Base-by-base conservation (phyloP, 331 rosid genomes). In the Dryas integrifolia region DNA sequence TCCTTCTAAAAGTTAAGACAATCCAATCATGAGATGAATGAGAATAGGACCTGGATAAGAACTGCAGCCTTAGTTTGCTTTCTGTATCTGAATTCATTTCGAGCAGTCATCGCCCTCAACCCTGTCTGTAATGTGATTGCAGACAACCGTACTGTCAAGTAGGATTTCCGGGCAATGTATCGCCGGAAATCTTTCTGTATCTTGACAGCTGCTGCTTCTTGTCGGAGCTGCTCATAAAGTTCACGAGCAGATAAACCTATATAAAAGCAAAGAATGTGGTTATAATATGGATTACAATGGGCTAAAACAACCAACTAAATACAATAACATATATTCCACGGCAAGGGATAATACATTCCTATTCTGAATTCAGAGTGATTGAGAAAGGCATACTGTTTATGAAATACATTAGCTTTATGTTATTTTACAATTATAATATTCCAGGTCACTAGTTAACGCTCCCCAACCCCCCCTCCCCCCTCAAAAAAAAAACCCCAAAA, bases 71-170 rank as follows among this genome's bases (percentile, higher is more conserved):
- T 92, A 10, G 99, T 90, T 79, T 90, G 96, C 86, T 82, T 96
- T 87, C 92, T 92, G 84, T 88, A 90, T 87, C 98, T 88, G 88
- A 88, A 96, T 73, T 96, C 99, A 85, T 96, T 88, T 58, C 94
- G 97, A 77, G 98, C 98, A 79, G 88, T 90, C 99, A 96, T 96
- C 57, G 99, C 90, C 86, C 99, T 92, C 70, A 92, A 81, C 50
- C 99, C 99, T 53, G 96, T 92, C 86, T 96, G 99, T 81, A 96
- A 51, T 79, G 77, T 77, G 77, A 82, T 82, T 75, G 99, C 94
- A 73, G 98, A 87, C 50, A 83, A 80, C 69, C 82, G 84, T 44
- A 56, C 70, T 2, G 72, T 65, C 67, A 73, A 45, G 86, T 87
- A 96, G 39, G 98, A 90, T 70, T 86, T 88, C 86, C 87, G 81